Evolutionary conservation across 202 grass and related monocot species (phyloP), one percentile per base, ranked within the genome.

Genomic region (Dendrocalamus latiflorus): DNA sequence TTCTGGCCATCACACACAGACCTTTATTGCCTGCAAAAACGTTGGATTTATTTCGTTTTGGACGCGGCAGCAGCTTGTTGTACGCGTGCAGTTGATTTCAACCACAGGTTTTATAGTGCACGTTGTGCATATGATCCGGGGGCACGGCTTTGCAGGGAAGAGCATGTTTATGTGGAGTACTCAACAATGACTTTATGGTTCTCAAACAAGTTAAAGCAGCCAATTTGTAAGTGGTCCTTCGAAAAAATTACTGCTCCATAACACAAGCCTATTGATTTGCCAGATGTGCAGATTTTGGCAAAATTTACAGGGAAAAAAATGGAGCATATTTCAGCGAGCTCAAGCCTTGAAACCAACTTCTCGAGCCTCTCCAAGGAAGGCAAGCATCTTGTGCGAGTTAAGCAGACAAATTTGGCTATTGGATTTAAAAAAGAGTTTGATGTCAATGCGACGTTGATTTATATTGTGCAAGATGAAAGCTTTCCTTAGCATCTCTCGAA

Each of bases 81-180:
- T 74, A 86, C 38, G 39, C 60, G 39, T 21, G 59, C 58, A 33
- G 67, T 80, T 72, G 57, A 79, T 80, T 74, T 13, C 84, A 37
- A 10, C 37, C 76, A 48, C 67, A 84, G 21, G 48, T 78, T 44
- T 59, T 45, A 57, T 65, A 57, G 17, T 17, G 84, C 84, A 80
- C 68, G 59, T 74, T 74, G 68, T 66, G 38, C 76, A 36, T 47
- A 39, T 70, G 78, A 81, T 70, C 51, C 37, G 28, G 65, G 50
- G 7, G n/a, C 72, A 47, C 28, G 65, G 30, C 50, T 55, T 61
- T 45, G 81, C 30, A 65, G 34, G 4, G 6, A 5, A n/a, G 8
- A 15, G 55, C 13, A 30, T 2, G 38, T 13, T 55, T 10, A 21
- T 5, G 20, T 55, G 18, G 20, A 55, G 25, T 33, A 6, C 44